These are phyloP conservation scores for Rhodotorula babjevae DNA, from an alignment of 768 basidiomycete species.

Conservation along the genomic window DNA sequence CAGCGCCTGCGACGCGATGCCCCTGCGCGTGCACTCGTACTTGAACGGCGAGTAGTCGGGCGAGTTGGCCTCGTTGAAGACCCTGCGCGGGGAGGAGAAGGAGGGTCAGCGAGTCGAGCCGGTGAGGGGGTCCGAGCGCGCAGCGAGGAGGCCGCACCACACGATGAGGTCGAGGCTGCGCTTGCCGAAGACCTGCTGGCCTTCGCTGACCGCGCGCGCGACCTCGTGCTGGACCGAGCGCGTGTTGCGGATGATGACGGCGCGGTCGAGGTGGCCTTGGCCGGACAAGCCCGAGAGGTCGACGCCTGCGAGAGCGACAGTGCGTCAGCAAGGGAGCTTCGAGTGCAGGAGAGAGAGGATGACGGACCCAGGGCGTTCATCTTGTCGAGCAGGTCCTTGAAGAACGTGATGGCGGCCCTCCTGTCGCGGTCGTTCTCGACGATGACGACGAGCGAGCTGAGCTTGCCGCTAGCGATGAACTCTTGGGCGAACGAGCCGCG, in stretches of 20 bases:
- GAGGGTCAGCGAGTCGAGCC: neutral
- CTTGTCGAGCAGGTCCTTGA: neutral
- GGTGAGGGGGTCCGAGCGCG: no score
- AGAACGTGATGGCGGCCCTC: neutral
- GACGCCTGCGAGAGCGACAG: neutral
- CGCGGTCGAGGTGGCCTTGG: neutral
- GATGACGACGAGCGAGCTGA: neutral
- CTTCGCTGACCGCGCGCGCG: neutral
- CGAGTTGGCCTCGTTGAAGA: constrained; percentile 3
- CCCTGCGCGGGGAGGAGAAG: neutral
- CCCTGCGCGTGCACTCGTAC: neutral
- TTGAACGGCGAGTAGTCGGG: constrained; percentile 17
- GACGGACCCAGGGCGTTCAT: neutral
- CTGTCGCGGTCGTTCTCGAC: neutral
- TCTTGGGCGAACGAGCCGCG: neutral
- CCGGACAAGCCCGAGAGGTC: neutral
- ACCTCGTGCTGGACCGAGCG: neutral
- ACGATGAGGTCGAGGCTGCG: neutral
- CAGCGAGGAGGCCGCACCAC: neutral
- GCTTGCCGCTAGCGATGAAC: neutral
- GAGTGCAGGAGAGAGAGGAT: neutral
- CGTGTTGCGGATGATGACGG: neutral
- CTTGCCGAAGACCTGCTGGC: neutral
- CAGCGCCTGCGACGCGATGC: constrained; percentile 18
- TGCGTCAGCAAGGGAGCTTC: neutral